Evolutionary conservation across 805 yeast genomes (phyloP), one percentile per base, ranked within the genome.

Genomic region (Ogataea pilisensis): DNA sequence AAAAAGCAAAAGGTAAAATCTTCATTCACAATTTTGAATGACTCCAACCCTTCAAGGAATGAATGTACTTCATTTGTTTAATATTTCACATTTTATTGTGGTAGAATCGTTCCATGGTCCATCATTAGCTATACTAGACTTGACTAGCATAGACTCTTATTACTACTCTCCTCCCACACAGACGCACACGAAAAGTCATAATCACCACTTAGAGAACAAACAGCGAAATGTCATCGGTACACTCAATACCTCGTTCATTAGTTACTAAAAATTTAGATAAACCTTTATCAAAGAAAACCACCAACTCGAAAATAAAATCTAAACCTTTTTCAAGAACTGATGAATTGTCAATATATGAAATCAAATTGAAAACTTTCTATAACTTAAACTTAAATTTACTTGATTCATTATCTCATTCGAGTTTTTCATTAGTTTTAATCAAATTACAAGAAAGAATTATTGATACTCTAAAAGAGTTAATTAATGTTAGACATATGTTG

Each of bases 351-450:
- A 27, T 27, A 12, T 41, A 37, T 31, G 50, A 50, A 36, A 34
- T 36, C 32, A 40, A 34, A 22, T 35, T 50, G 37, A 50, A 48
- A 39, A 48, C 52, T 3, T 31, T 48, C 31, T 45, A 43, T 41
- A 50, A 48, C 30, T 42, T 50, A 28, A 46, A 41, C 22, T 16
- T 43, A 17, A 50, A 50, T 24, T 42, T 50, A 6, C 13, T 44
- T 20, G 55, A 50, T 22, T 31, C 35, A 3, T 46, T 50, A 6
- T 25, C 42, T 8, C 39, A 41, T 35, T 39, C 43, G 12, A 32
- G 42, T 13, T 45, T 34, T 25, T 21, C 47, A 27, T 42, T 50
- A 8, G 31, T 38, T 2, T 30, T 50, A 12, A 27, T 50, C 3
- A 35, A 42, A 22, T 22, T 45, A 12, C 50, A 50, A 12, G 38